phyloP scores from a whole-genome alignment of 257 asterid species.

The Misopates orontium region DNA sequence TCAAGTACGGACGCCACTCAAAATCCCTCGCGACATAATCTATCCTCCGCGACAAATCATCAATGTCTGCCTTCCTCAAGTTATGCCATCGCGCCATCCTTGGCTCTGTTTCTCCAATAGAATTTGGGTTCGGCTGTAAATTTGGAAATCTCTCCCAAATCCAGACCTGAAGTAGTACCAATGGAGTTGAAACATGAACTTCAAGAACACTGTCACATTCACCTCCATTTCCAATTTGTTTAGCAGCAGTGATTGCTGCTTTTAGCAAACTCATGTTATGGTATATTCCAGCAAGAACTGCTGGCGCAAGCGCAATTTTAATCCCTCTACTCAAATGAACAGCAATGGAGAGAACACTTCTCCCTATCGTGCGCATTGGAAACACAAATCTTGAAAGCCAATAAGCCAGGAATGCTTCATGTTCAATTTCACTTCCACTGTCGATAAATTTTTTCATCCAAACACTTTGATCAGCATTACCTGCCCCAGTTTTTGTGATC shows the following conservation, averaged over 20 bases:
- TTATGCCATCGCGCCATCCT: slow-evolving; percentile 41
- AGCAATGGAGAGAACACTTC: slow-evolving; percentile 16
- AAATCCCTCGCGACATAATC: slow-evolving; percentile 7
- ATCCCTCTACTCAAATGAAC: slow-evolving; percentile 28
- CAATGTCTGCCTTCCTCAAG: background rate
- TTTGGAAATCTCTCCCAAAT: slow-evolving; percentile 45
- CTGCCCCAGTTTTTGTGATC: background rate
- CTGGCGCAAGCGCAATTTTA: slow-evolving; percentile 33
- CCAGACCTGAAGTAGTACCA: slow-evolving; percentile 47
- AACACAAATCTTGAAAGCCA: slow-evolving; percentile 41
- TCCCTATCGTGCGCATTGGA: background rate
- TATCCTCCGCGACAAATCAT: background rate
- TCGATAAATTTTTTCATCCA: slow-evolving; percentile 33
- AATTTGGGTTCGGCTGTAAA: slow-evolving; percentile 21
- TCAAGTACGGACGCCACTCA: slow-evolving; percentile 41
- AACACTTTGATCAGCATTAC: background rate
- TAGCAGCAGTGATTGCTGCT: background rate
- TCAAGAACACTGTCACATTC: background rate
- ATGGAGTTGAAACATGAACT: slow-evolving; percentile 13
- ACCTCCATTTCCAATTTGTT: background rate
- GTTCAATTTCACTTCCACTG: slow-evolving; percentile 29
- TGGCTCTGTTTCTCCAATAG: slow-evolving; percentile 16
- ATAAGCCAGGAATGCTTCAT: slow-evolving; percentile 34
- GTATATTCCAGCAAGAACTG: slow-evolving; percentile 31
- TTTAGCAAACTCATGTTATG: slow-evolving; percentile 26